Base-by-base conservation (phyloP, 2,329 filamentous ascomycete species). In the Diaporthe sp. region DNA sequence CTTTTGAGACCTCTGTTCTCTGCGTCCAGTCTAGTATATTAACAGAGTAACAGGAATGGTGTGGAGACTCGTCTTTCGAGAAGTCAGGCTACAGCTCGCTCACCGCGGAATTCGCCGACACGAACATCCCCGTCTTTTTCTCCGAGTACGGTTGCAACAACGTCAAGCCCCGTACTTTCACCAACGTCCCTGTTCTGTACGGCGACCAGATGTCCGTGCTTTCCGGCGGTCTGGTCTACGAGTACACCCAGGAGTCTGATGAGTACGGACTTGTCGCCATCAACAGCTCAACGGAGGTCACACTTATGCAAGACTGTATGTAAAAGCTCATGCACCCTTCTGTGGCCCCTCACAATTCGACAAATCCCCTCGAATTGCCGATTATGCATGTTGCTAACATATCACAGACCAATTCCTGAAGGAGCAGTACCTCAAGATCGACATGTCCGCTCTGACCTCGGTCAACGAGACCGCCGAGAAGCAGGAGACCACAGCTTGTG, bases 61-160 rank as follows among this genome's bases (percentile, higher is more conserved):
- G 90, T 73, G 86, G 84, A 53, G 83, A 87, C 31, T 88, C 88
- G n/a, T 88, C 86, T 39, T 91, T 86, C 81, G 79, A 85, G 37
- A 86, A 84, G 49, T 86, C 76, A 22, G 76, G 76, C 17, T 77
- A 77, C 73, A 60, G 22, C 60, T 67, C 47, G 15, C 83, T 92
- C 73, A 90, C 92, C 55, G 82, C 86, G 8, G 89, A 91, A 81
- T 94, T 95, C 86, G 83, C 87, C 80, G 87, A 88, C 77, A 90
- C 89, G 39, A 90, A 91, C 44, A 89, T 95, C 49, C 93, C 93
- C 31, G 89, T 95, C 79, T 95, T 95, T 88, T 95, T 94, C 87
- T 94, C 91, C 77, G 94, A 95, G 81, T 92, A 90, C 80, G 94
- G 94, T 75, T 95, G 93, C 89, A 95, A 94, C 85, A 86, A 89